A percentile compares a stretch with the other conserved stretches of the same genome.
Conservation (phyloP, 495 filamentous ascomycete genomes). For the Tuber borchii region DNA sequence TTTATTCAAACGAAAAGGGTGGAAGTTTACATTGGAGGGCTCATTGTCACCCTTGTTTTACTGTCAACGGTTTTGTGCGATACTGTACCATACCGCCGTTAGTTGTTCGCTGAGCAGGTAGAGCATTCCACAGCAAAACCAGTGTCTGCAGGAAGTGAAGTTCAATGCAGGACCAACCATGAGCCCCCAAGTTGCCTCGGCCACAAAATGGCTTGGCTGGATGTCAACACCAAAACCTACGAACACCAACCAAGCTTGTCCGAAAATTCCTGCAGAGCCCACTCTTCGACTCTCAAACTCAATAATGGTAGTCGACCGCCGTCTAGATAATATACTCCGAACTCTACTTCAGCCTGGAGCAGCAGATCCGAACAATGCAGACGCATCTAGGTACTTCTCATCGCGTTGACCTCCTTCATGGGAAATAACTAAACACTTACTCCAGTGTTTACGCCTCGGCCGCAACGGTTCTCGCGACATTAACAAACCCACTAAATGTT, state of each 20-base stretch:
- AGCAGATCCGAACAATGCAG: conserved; percentile 44
- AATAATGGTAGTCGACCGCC: conserved; percentile 39
- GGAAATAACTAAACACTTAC: conserved; percentile 20
- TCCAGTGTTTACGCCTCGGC: conserved; percentile 71
- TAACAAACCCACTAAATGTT: conserved; percentile 85
- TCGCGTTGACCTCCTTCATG: conserved; percentile 9
- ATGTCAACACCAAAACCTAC: conserved; percentile 24
- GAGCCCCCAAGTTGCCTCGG: background rate
- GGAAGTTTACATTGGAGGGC: background rate
- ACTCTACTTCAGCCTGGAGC: conserved; percentile 37
- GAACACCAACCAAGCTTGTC: conserved; percentile 19
- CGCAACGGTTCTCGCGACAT: conserved; percentile 68
- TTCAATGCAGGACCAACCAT: background rate
- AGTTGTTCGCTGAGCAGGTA: background rate
- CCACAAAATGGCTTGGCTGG: conserved; percentile 20
- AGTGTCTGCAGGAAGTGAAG: background rate
- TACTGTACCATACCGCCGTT: background rate
- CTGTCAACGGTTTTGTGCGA: background rate
- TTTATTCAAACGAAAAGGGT: background rate
- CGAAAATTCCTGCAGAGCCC: background rate
- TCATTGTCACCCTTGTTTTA: background rate
- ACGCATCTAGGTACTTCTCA: conserved; percentile 51
- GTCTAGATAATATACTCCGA: conserved; percentile 42
- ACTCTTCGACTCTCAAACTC: conserved; percentile 6
- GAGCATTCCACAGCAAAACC: background rate